Evolutionary conservation across 2,329 filamentous ascomycete species (phyloP), one percentile per base, ranked within the genome.

Genomic region (Neopestalotiopsis clavispora): DNA sequence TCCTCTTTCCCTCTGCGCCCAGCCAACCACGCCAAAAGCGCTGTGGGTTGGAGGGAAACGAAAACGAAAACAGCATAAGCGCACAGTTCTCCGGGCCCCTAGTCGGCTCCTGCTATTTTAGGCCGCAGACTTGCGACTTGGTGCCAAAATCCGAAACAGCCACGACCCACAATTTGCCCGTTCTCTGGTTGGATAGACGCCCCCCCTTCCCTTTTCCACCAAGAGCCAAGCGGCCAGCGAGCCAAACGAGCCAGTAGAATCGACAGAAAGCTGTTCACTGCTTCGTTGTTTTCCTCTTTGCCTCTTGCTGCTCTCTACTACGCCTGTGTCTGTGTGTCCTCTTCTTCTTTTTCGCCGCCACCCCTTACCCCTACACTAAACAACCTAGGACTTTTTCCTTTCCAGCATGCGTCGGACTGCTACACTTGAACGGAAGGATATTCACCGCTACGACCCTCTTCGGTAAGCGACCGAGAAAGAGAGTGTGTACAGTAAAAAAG

Each of bases 381-480:
- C 34, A 38, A 49, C 45, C 45, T 49, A 49, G 45, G 45, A 52
- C 45, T 52, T 20, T 7, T 52, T 49, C 57, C 13, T 32, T 59
- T 20, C 30, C 14, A 52, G 45, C 45, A 17, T 52, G 45, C 45
- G 45, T 52, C 45, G 45, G 45, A 52, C 45, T 52, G 57, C 57
- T 9, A 60, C 57, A 60, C 57, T 60, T 52, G 45, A 52, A 30
- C 30, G 59, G 34, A 20, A 62, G n/a, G 57, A 59, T 30, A 62
- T 64, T 64, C 61, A 64, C 61, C 61, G 61, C 61, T 64, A 64
- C 61, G 59, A 62, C 59, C 34, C 30, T 40, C 32, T 52, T 52
- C 45, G 45, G 59, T 38, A 40, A 30, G 28, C 59, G 59, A 62
- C 59, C 59, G 23, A 59, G 57, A 62, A 20, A 30, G 28, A 3